Percentiles rank a stretch among this genome's conserved stretches.
These are phyloP conservation scores for Pachysolen tannophilus DNA, from an alignment of 805 yeast genomes.

Conservation along the genomic window DNA sequence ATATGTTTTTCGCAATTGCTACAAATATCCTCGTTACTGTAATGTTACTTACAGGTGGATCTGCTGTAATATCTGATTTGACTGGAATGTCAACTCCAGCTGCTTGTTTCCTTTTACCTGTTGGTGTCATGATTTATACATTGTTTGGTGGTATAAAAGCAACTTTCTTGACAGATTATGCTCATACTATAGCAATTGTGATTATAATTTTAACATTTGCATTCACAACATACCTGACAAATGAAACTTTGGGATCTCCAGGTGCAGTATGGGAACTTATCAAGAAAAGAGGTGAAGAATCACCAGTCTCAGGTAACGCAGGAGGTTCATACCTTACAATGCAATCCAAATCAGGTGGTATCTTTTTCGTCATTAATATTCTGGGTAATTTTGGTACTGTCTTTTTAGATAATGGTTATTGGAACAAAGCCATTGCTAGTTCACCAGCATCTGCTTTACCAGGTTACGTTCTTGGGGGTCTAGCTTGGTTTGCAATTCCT, in stretches of 20 bases:
- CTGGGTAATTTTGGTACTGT: constrained; percentile 90
- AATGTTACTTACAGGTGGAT: constrained; percentile 86
- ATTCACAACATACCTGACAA: constrained; percentile 70
- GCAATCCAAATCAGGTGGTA: constrained; percentile 80
- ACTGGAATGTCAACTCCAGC: constrained; percentile 78
- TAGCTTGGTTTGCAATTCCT: constrained; percentile 90
- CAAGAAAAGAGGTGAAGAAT: constrained; percentile 45
- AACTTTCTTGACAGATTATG: constrained; percentile 68
- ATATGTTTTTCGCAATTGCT: constrained; percentile 73
- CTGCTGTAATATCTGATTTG: constrained; percentile 70
- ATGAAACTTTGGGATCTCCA: constrained; percentile 70
- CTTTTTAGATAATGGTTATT: constrained; percentile 79
- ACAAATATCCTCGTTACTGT: constrained; percentile 89
- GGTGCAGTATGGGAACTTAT: constrained; percentile 70
- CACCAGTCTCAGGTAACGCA: constrained; percentile 74
- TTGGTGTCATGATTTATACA: constrained; percentile 28
- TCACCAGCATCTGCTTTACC: constrained; percentile 79
- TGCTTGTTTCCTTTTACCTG: constrained; percentile 24
- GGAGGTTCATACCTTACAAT: constrained; percentile 85
- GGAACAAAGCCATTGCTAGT: constrained; percentile 84
- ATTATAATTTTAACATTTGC: constrained; percentile 76
- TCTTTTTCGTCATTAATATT: constrained; percentile 80
- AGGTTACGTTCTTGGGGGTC: constrained; percentile 82
- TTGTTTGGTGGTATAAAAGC: constrained; percentile 34
- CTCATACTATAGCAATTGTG: constrained; percentile 74